A percentile compares a stretch with the other conserved stretches of the same genome.
These are phyloP conservation scores for Apocynum venetum DNA, from an alignment of 257 asterid species.

Conservation along the genomic window DNA sequence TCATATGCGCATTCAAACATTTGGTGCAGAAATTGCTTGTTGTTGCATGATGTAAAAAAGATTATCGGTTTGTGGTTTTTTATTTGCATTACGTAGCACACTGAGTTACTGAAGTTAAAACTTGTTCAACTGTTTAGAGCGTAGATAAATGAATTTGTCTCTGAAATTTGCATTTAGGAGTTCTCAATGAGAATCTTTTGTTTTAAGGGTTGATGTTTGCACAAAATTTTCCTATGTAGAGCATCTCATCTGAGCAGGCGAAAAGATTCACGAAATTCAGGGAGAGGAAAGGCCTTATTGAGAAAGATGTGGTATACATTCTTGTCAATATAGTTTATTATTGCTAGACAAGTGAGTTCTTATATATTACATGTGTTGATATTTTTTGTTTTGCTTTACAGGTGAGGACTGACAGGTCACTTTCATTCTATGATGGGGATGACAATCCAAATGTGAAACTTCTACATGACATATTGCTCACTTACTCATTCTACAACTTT, in stretches of 20 bases:
- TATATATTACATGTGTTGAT: neutral
- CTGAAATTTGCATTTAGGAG: neutral
- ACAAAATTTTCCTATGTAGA: slow-evolving; percentile 35
- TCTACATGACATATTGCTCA: slow-evolving; percentile 82
- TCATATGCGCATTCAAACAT: neutral
- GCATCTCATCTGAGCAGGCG: slow-evolving; percentile 78
- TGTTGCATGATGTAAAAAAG: neutral
- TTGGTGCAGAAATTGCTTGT: neutral
- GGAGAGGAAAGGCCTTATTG: slow-evolving; percentile 96
- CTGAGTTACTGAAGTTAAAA: neutral
- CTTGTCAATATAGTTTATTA: neutral
- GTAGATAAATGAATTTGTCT: neutral
- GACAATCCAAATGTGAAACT: slow-evolving; percentile 83
- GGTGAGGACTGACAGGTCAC: slow-evolving; percentile 97
- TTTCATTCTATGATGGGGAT: slow-evolving; percentile 90
- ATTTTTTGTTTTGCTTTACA: slow-evolving; percentile 28
- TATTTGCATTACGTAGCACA: neutral
- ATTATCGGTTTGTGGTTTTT: neutral
- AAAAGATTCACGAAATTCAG: slow-evolving; percentile 88
- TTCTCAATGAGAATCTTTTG: neutral
- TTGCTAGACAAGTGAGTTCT: neutral
- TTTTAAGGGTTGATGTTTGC: slow-evolving; percentile 9
- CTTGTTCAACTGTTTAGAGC: neutral
- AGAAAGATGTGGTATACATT: slow-evolving; percentile 87
- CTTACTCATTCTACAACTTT: slow-evolving; percentile 97